Evolutionary conservation across 768 basidiomycete genomes (phyloP), one percentile per base, ranked within the genome.

Genomic region (Collybia sp.): DNA sequence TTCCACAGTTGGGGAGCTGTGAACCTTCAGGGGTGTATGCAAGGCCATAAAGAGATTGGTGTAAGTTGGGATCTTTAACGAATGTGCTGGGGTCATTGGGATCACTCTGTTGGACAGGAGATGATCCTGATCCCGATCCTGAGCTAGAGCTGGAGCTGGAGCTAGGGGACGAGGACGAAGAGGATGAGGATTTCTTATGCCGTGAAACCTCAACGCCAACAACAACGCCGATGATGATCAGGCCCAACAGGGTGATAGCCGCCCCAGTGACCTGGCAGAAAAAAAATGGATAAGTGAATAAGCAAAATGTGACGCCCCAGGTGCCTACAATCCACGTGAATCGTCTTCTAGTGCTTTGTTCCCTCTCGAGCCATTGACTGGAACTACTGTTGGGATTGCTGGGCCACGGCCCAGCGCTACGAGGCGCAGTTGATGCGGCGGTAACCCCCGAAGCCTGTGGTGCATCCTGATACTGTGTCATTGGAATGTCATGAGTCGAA

Each of bases 11-110:
- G 0, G 89, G 89, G 17, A 83, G 61, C 53, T 83, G 80, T n/a
- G 83, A 80, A 34, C 82, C 82, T 15, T 69, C 66, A 8, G 93
- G 92, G 1, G 90, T 92, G 63, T 95, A 95, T 0, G 93, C 93
- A 17, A 95, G 58, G 4, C 88, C 93, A 60, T 84, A 95, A 67
- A 96, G 89, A 0, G 80, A 74, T 52, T 87, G 79, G 50, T 83
- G 74, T 42, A 95, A 66, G 25, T 73, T 73, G 2, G 77, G 43
- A 61, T 94, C 77, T 66, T 83, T 86, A 15, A 65, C 62, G 64
- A 94, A 96, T 13, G 74, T 73, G 63, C 82, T 90, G 3, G 93
- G 90, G 62, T 94, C 88, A 53, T 73, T 79, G 8, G 70, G 69
- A 45, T 73, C 57, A 4, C 68, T 65, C 50, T 63, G 62, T 10